Evolutionary conservation across 2,329 filamentous ascomycete genomes (phyloP).

Genomic region (Byssochlamys sp.): DNA sequence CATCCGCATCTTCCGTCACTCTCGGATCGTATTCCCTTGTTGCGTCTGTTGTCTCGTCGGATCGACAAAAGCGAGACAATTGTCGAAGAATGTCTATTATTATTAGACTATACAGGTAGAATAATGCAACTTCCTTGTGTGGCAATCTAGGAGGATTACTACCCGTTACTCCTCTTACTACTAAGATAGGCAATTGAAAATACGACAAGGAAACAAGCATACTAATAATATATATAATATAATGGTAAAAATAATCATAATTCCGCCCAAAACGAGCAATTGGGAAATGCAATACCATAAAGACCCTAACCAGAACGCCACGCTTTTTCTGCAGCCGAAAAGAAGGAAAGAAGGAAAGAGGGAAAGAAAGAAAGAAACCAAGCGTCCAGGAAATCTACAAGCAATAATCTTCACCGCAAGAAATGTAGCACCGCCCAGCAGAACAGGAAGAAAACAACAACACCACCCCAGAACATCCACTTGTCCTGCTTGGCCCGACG

Average conservation of each 20-base stretch:
- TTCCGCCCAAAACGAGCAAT: not conserved
- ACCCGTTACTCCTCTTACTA: no score
- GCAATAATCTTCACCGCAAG: constrained; percentile 48
- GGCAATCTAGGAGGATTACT: not conserved
- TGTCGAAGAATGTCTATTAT: no score
- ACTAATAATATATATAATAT: not conserved
- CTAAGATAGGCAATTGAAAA: not conserved
- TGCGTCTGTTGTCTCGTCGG: not conserved
- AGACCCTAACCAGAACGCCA: not conserved
- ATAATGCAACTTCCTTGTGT: not conserved
- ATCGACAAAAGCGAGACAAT: no score
- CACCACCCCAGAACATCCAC: constrained; percentile 90
- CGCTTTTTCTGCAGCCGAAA: not conserved
- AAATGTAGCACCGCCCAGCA: constrained; percentile 86
- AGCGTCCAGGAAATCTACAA: no score
- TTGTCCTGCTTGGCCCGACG: constrained; percentile 86
- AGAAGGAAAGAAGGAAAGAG: not conserved
- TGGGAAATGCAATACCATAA: not conserved
- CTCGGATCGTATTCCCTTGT: not conserved
- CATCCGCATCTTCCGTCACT: not conserved
- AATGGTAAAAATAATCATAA: not conserved
- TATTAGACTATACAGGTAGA: not conserved
- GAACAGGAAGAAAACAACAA: constrained; percentile 77
- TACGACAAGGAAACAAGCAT: not conserved
- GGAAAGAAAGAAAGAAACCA: not conserved